A percentile compares a stretch with the other conserved stretches of the same genome.
phyloP scores from a whole-genome alignment of 108 stramenopile genomes.

The Aurantiochytrium sp. region DNA sequence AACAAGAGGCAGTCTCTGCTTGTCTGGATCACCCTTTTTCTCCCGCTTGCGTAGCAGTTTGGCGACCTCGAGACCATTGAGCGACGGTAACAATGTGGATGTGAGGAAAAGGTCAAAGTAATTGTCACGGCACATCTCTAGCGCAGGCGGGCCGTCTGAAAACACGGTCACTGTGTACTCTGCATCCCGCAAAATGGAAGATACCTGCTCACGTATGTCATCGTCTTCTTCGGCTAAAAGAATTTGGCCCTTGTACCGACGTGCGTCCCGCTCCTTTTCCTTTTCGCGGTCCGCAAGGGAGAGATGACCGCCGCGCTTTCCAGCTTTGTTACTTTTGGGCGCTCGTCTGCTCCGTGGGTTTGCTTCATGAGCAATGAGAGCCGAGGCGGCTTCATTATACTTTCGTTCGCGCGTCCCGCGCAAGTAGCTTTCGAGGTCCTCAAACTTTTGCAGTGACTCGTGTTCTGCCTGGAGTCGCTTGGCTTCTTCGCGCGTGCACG shows the following conservation, averaged over 20 bases:
- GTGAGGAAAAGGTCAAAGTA: not conserved
- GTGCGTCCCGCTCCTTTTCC: not conserved
- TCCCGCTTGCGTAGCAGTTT: not conserved
- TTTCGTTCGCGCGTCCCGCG: not conserved
- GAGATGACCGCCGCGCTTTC: not conserved
- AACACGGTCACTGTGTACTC: not conserved
- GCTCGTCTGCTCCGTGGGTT: not conserved
- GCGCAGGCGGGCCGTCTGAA: not conserved
- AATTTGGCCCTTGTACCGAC: not conserved
- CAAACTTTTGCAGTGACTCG: not conserved
- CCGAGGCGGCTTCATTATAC: not conserved
- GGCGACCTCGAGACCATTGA: not conserved
- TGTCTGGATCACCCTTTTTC: not conserved
- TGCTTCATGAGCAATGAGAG: not conserved
- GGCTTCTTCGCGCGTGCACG: not conserved
- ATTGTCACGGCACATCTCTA: not conserved
- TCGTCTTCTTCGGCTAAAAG: not conserved
- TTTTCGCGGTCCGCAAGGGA: not conserved
- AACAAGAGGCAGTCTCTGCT: constrained; percentile 38
- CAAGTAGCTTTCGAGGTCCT: not conserved
- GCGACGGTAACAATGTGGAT: not conserved
- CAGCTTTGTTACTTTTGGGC: not conserved
- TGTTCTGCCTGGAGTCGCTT: not conserved
- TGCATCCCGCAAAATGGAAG: not conserved
- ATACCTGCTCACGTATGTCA: not conserved